Conservation (phyloP, 306 rosid species). For the Prunus fruticosa region DNA sequence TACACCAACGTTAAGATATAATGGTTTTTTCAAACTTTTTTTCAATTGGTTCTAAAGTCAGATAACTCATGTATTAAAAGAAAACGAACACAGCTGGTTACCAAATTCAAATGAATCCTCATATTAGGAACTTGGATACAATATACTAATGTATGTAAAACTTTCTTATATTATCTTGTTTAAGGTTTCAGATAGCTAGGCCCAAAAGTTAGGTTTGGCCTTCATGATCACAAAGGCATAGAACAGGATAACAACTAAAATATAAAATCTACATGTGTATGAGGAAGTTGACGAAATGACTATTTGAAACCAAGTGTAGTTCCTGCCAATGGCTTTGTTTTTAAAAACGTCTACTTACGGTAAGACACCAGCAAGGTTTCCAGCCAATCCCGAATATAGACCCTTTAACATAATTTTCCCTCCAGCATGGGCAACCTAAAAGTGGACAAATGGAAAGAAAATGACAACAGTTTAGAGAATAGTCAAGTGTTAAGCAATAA, state of each 20-base stretch:
- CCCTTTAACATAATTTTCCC: constrained; percentile 31
- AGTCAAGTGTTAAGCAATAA: not conserved
- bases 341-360: constrained; percentile 33
- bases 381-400: constrained; percentile 44
- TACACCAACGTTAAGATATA: not conserved
- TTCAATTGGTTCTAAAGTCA: not conserved
- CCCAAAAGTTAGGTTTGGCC: not conserved
- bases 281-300: not conserved
- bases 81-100: not conserved
- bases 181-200: not conserved
- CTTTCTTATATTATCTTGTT: not conserved
- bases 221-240: not conserved
- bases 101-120: not conserved
- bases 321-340: not conserved
- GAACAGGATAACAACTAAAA: not conserved
- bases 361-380: constrained; percentile 41
- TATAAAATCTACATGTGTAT: not conserved
- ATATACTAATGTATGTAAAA: not conserved
- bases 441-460: constrained; percentile 3
- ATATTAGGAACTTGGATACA: not conserved
- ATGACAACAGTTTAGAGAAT: not conserved
- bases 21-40: not conserved
- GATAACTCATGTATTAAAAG: not conserved
- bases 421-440: constrained; percentile 35
- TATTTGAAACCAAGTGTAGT: not conserved